Evolutionary conservation across 495 filamentous ascomycete genomes (phyloP), one percentile per base, ranked within the genome.

Genomic region (Tetracladium setigerum): DNA sequence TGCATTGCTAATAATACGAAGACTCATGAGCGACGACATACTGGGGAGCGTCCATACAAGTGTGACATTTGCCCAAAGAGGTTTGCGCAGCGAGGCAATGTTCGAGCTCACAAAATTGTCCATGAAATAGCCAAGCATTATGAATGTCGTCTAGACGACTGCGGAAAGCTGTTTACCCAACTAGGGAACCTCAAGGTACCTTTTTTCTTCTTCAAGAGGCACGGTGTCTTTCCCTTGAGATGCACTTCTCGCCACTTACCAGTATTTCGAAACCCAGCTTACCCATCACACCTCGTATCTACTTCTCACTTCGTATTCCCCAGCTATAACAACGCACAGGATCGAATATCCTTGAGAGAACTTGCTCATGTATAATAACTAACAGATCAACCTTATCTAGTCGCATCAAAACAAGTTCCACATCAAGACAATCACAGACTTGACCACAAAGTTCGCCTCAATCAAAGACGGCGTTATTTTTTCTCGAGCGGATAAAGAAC

Each of bases 351-450:
- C n/a, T n/a, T n/a, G n/a, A n/a, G n/a, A n/a, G n/a, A n/a, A n/a
- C n/a, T n/a, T n/a, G n/a, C n/a, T n/a, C n/a, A n/a, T n/a, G n/a
- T n/a, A n/a, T n/a, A n/a, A n/a, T n/a, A 12, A 41, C 34, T 54
- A 17, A 46, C 17, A 11, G n/a, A n/a, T n/a, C n/a, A n/a, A n/a
- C n/a, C 14, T 27, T 24, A 15, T 6, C 47, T 50, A 95, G 89
- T 89, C 82, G 15, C 91, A 97, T 61, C 90, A 95, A 62, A 96
- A 97, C 64, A 88, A 86, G 51, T 97, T 92, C 59, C 91, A 97
- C 61, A 70, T 77, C 19, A 60, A 74, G 7, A 84, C 86, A 1
- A 72, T 97, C 27, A 73, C 74, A 31, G 65, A 75, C n/a, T 67
- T 95, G 38, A 94, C 86, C 4, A 47, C 69, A 19, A 86, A 81